These are phyloP conservation scores for Lagenaria siceraria DNA, from an alignment of 306 rosid species.

Conservation along the genomic window DNA sequence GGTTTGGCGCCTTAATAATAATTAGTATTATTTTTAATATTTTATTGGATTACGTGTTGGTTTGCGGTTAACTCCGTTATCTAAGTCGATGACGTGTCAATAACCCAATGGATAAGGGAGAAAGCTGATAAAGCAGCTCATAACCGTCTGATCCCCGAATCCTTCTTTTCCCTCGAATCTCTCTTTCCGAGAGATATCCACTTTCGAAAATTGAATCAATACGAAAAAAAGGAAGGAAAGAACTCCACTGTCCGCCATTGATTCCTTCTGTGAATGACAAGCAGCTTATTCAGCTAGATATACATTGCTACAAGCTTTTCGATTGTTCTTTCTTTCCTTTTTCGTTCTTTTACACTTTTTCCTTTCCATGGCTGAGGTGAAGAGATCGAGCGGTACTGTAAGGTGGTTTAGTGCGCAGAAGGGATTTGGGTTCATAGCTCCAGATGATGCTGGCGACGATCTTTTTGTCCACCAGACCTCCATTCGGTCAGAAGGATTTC, in stretches of 20 bases:
- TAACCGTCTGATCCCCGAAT: neutral
- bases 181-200: neutral
- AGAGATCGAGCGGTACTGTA: conserved; percentile 51
- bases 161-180: neutral
- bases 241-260: conserved; percentile 1
- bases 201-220: neutral
- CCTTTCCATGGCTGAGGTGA: conserved; percentile 29
- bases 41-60: neutral
- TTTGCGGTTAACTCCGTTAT: neutral
- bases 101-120: neutral
- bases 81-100: neutral
- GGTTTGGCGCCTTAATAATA: neutral
- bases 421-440: conserved; percentile 75
- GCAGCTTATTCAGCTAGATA: neutral
- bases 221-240: neutral
- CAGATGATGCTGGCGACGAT: conserved; percentile 46
- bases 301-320: neutral
- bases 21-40: neutral
- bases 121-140: neutral
- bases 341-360: neutral
- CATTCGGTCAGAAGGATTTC: conserved; percentile 61
- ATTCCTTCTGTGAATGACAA: neutral
- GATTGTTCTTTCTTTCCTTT: neutral
- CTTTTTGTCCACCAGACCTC: conserved; percentile 82
- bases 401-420: conserved; percentile 72